phyloP scores from a whole-genome alignment of 768 basidiomycete species.

The Sporobolomyces roseus region DNA sequence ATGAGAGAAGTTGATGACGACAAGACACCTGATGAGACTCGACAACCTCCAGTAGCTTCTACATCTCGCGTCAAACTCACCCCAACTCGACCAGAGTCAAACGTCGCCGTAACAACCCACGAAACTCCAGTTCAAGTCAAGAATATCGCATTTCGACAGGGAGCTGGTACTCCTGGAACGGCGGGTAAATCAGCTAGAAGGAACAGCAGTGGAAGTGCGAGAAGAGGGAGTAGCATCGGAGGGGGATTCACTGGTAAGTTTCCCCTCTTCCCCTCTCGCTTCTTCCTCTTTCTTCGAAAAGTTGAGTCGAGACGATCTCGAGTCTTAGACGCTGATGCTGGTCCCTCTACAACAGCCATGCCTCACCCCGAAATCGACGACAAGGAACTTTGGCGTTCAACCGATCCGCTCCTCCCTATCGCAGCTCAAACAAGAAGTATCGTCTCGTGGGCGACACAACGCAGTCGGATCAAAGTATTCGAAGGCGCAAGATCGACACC shows the following conservation, averaged over 20 bases:
- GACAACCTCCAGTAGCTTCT: constrained; percentile 3
- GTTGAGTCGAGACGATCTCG: not conserved
- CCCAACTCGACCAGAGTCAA: constrained; percentile 6
- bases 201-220: constrained; percentile 25
- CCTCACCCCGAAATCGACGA: constrained; percentile 35
- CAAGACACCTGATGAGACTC: not conserved
- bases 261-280: not conserved
- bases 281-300: not conserved
- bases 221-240: constrained; percentile 34
- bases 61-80: constrained; percentile 14
- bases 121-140: constrained; percentile 38
- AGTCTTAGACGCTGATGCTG: not conserved
- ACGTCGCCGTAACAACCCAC: constrained; percentile 1
- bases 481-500: not conserved
- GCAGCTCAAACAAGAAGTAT: constrained; percentile 26
- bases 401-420: constrained; percentile 25
- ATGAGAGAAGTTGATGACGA: not conserved
- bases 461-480: constrained; percentile 5
- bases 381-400: constrained; percentile 38
- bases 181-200: constrained; percentile 7
- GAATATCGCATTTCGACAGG: constrained; percentile 29
- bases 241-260: constrained; percentile 26
- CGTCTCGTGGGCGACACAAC: constrained; percentile 38
- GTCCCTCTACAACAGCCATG: constrained; percentile 11
- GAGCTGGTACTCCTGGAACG: constrained; percentile 22